Conservation (phyloP, 768 basidiomycete genomes). For the Mycena epipterygia region DNA sequence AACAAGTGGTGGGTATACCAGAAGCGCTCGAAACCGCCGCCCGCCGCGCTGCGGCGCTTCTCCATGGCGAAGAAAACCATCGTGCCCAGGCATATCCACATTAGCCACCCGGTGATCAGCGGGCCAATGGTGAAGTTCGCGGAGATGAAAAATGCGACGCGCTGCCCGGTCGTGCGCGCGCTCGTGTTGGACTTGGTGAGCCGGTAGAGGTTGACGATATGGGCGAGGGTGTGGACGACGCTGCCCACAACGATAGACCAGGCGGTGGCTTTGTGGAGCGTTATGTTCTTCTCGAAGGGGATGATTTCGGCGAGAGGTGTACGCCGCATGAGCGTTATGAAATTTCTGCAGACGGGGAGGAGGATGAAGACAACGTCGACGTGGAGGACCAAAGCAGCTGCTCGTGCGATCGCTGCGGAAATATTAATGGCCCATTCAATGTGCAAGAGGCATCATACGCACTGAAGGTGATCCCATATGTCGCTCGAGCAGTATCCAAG, state of each 20-base stretch:
- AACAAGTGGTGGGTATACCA: constrained; percentile 94
- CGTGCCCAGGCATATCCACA: constrained; percentile 77
- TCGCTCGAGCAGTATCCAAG: constrained; percentile 62
- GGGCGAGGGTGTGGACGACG: constrained; percentile 82
- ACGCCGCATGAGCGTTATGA: constrained; percentile 89
- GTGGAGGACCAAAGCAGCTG: constrained; percentile 91
- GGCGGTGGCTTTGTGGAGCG: constrained; percentile 90
- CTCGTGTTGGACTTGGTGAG: constrained; percentile 70
- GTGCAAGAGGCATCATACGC: constrained; percentile 4
- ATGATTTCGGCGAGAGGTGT: constrained; percentile 89
- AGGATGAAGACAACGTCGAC: constrained; percentile 95
- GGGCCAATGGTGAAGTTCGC: constrained; percentile 90
- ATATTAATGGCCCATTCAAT: not conserved
- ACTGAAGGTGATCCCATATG: constrained; percentile 74
- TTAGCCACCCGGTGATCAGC: constrained; percentile 89
- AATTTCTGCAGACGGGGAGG: constrained; percentile 95
- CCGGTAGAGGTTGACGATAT: constrained; percentile 87
- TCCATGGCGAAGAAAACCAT: constrained; percentile 93
- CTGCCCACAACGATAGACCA: constrained; percentile 91
- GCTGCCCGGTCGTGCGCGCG: constrained; percentile 66
- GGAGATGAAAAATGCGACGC: constrained; percentile 76
- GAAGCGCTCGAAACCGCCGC: constrained; percentile 79
- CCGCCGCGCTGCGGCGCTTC: constrained; percentile 76
- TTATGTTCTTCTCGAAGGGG: constrained; percentile 94
- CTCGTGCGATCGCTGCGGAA: constrained; percentile 81